Base-by-base conservation (phyloP, 116 monocot species). In the Papilionanthe hybrid region DNA sequence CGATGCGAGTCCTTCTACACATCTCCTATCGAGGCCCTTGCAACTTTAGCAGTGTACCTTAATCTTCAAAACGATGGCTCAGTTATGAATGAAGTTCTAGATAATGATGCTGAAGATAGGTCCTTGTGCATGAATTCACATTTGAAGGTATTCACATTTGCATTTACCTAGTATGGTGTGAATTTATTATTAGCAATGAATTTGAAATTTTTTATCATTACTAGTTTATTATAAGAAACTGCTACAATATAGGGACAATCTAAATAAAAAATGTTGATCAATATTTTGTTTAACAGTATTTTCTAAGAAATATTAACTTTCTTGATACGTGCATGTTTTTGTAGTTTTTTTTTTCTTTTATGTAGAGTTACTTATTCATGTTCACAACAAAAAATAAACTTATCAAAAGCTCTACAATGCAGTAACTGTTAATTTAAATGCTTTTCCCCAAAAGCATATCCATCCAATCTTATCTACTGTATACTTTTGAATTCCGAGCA, bases 1-100 rank as follows among this genome's bases (percentile, higher is more conserved):
- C 37, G 82, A 17, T 81, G 74, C 65, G 79, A 93, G 37, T 23
- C 29, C 17, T 80, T 90, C 30, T 91, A 99, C 71, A 67, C 77
- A 32, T 81, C 89, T 78, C 86, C 89, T 81, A 10, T 95, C 22
- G 77, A 83, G 37, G 91, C 93, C 50, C 94, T 89, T 80, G 79
- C 81, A 75, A 79, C 47, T 79, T 67, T 91, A 45, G 53, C 91
- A 41, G 77, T 88, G 75, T 76, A 83, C 75, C 83, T 79, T 41
- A 86, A 82, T 71, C 80, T 91, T 78, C 84, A 87, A 74, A 85
- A 85, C 77, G 75, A 65, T 75, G 72, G 72, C 18, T 80, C 72
- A 55, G 45, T 77, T 56, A 67, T 69, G 30, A 32, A 30, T 32
- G 73, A 73, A 44, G 18, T 50, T 27, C 25, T 50, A 49, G 47